phyloP scores from a whole-genome alignment of 2,329 filamentous ascomycete genomes.

The Colletotrichum lentis region DNA sequence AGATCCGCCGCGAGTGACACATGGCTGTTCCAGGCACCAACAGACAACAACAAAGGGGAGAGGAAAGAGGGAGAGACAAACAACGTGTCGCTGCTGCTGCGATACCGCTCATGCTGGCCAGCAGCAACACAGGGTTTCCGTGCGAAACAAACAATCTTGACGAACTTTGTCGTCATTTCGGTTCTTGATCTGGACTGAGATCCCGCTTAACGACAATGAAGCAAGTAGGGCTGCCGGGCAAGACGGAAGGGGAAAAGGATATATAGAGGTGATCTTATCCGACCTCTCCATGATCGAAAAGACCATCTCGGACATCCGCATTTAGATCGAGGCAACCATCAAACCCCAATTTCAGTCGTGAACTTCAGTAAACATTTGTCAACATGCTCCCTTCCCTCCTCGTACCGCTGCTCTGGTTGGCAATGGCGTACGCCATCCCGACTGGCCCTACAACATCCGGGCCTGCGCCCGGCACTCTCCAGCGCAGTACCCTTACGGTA shows the following conservation, averaged over 20 bases:
- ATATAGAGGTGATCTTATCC: not conserved
- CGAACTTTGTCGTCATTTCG: not conserved
- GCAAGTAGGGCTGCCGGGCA: not conserved
- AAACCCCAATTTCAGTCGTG: not conserved
- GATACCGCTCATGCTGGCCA: not conserved
- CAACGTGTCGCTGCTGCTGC: not conserved
- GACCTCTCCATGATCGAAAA: not conserved
- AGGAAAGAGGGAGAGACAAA: not conserved
- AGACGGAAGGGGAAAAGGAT: not conserved
- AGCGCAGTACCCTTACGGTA: constrained; percentile 13
- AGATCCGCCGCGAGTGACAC: constrained; percentile 14
- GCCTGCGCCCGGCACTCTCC: not conserved
- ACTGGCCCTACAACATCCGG: not conserved
- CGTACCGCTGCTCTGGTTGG: constrained; percentile 10
- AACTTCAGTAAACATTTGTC: not conserved
- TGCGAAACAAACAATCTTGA: constrained; percentile 15
- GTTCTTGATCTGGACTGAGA: constrained; percentile 3
- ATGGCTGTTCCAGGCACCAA: constrained; percentile 3
- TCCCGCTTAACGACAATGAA: not conserved
- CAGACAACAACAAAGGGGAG: not conserved
- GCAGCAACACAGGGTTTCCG: not conserved
- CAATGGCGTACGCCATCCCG: constrained; percentile 11
- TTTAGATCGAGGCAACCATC: not conserved
- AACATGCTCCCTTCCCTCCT: constrained; percentile 3
- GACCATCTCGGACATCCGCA: not conserved